These are phyloP conservation scores for Fusarium brevicatenulatum DNA, from an alignment of 2,329 filamentous ascomycete genomes.

Conservation along the genomic window DNA sequence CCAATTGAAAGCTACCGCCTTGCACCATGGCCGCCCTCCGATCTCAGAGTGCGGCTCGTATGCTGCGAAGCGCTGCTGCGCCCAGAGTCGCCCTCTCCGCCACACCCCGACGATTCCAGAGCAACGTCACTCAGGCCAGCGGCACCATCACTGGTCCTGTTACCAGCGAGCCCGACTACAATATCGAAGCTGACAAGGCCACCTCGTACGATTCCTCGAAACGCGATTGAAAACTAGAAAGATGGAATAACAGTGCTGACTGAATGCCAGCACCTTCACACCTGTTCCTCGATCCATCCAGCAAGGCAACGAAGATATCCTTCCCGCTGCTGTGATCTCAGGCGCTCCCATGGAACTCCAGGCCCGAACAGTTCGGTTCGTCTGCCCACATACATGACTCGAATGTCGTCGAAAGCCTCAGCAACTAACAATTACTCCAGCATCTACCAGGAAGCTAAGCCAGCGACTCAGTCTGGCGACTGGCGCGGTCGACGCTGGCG, in stretches of 20 bases:
- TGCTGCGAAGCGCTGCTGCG: conserved; percentile 60
- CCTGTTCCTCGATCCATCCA: conserved; percentile 90
- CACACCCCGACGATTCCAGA: conserved; percentile 65
- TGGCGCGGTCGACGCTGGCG: conserved; percentile 90
- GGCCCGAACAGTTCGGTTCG: conserved; percentile 90
- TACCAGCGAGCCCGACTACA: conserved; percentile 83
- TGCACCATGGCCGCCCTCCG: conserved; percentile 74
- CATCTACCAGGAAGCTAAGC: conserved; percentile 91
- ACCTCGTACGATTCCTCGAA: conserved; percentile 74
- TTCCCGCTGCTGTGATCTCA: conserved; percentile 87
- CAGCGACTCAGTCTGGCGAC: conserved; percentile 94
- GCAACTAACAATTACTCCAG: conserved; percentile 57
- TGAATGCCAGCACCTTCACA: conserved; percentile 77
- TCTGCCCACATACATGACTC: conserved; percentile 5
- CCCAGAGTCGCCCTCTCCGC: conserved; percentile 53
- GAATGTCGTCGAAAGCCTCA: background rate
- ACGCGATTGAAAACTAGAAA: conserved; percentile 3
- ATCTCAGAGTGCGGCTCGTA: conserved; percentile 61
- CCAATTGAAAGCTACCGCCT: conserved; percentile 43
- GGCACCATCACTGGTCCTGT: conserved; percentile 51
- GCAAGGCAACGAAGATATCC: conserved; percentile 85
- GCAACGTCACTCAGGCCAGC: conserved; percentile 58
- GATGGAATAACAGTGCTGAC: conserved; percentile 31
- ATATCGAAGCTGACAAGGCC: conserved; percentile 82
- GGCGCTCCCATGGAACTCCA: conserved; percentile 95